Base-by-base conservation (phyloP, 2,329 filamentous ascomycete species). In the Pseudocercospora cruenta region DNA sequence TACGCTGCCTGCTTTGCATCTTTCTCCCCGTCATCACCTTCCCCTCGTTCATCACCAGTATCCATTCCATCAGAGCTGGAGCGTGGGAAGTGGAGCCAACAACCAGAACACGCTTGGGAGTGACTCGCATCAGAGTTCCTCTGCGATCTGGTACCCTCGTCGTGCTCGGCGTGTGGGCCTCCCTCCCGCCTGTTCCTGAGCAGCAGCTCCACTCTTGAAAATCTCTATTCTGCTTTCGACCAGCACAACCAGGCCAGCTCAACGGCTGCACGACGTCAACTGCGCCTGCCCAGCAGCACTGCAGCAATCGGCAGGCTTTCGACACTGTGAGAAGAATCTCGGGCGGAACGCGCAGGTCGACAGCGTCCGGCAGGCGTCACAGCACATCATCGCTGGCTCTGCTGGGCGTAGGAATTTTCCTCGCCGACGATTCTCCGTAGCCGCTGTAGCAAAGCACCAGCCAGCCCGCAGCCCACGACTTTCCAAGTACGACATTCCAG, bases 71-170 rank as follows among this genome's bases (percentile, higher is more conserved):
- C 21, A 51, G 19, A 51, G 47, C 19, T 55, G 51, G 16, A 55
- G 51, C 51, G 51, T 55, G 51, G 51, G 51, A 54, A 55, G 51
- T 55, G 51, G 51, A 26, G 21, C 22, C 51, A 33, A 55, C 51
- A 33, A 55, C 26, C 51, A 55, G 19, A 14, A 26, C 19, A 39
- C 14, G 36, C 19, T 24, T 24, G 22, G 45, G 21, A 54, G 51
- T 54, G 51, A 54, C 51, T 54, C 51, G 51, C 51, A 54, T 10
- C 22, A 55, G 51, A 55, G 26, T 55, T 55, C 33, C 51, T 54
- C 21, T 26, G 51, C 47, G 21, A 24, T 51, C 21, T 16, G 21
- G 47, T 51, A 22, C 47, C 47, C 47, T 51, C 47, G 47, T 51
- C 47, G 19, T 21, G 21, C 21, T 26, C 47, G 21, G 21, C 21